phyloP scores from a whole-genome alignment of 805 yeast genomes.

The Sugiyamaella boreocaroliniensis region DNA sequence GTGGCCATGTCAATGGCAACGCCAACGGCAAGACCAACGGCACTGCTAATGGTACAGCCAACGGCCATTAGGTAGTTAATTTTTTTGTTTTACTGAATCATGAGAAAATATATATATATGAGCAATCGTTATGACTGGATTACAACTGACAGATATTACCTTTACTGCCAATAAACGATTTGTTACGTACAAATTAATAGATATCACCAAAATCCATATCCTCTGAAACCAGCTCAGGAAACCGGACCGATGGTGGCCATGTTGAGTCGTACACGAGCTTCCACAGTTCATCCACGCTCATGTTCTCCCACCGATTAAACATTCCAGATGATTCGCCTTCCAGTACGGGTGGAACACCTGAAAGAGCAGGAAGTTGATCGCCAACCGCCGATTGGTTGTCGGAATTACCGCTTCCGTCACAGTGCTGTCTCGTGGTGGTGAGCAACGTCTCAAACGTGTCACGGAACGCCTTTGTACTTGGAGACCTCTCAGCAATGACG shows the following conservation, averaged over 20 bases:
- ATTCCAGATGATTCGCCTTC: too few species aligned
- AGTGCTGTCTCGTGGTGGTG: slow-evolving; percentile 5
- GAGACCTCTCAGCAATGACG: slow-evolving; percentile 7
- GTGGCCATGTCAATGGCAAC: not conserved
- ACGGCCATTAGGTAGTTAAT: not conserved
- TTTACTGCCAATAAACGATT: too few species aligned
- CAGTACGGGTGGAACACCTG: too few species aligned
- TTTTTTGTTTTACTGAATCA: too few species aligned
- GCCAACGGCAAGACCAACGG: not conserved
- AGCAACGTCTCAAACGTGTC: slow-evolving; percentile 9
- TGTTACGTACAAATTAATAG: not conserved
- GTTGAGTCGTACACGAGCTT: not conserved
- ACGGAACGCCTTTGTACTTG: not conserved
- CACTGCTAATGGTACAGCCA: not conserved
- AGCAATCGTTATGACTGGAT: too few species aligned
- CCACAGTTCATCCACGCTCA: not conserved
- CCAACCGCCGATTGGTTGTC: not conserved
- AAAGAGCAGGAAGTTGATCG: not conserved
- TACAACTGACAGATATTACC: too few species aligned
- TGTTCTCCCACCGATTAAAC: not conserved
- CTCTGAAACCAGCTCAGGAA: not conserved
- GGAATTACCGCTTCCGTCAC: not conserved
- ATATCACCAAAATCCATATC: not conserved
- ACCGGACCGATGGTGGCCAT: not conserved
- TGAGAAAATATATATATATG: too few species aligned